Evolutionary conservation across 257 asterid genomes (phyloP), one percentile per base, ranked within the genome.

Genomic region (Perilla frutescens): DNA sequence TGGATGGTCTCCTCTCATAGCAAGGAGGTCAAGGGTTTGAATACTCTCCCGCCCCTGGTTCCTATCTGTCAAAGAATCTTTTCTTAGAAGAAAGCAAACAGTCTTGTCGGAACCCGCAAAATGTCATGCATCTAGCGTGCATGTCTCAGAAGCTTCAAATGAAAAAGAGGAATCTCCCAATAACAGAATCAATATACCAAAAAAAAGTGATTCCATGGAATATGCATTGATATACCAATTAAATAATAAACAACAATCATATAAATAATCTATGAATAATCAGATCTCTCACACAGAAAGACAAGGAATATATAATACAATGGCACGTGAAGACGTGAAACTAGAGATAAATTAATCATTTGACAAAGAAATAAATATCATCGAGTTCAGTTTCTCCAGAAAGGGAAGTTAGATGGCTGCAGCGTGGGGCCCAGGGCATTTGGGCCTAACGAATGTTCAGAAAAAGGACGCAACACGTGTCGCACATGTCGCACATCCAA

Each of bases 201-300:
- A 2, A 34, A 34, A 34, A 34, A 34, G 37, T 4, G 4, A 34
- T 34, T 34, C 1, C 37, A 34, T 34, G 3, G 4, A 34, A 34
- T 34, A 34, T 12, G 34, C 7, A 54, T 15, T 43, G 71, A 59
- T 10, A 49, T 12, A 48, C 49, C 20, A 5, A 3, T 1, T 49
- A 49, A 49, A 65, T 62, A 26, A 36, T 55, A 61, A 80, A 74
- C 66, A 61, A 20, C 37, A 48, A 43, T 34, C 14, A 47, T 66
- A 69, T 15, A n/a, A 49, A 49, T 29, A 15, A 76, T 66, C 49
- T 63, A 64, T 54, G 64, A 73, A 47, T 51, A 41, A 64, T 64
- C 62, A 54, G 58, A 57, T 69, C 14, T 6, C 47, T 73, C 50
- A 14, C 45, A 11, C 2, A 64, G 29, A 44, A 43, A 31, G 26